Evolutionary conservation across 352 stramenopile genomes (phyloP).

Genomic region (Globisporangium irregulare): DNA sequence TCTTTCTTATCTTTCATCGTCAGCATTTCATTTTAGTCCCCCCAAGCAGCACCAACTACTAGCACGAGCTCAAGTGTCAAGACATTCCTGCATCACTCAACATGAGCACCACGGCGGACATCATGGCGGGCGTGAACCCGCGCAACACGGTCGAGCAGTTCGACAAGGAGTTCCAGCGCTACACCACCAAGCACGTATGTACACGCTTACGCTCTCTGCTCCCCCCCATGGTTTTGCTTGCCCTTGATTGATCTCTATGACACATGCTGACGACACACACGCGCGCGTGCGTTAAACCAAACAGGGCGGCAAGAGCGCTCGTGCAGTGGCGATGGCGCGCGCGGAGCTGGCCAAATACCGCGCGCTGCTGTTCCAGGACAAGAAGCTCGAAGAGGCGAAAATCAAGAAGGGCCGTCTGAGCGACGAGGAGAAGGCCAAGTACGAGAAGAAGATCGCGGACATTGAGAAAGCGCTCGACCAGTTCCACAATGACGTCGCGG

Average conservation of each 20-base stretch:
- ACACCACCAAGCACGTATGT: slow-evolving; percentile 78
- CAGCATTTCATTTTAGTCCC: not conserved
- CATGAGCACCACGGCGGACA: slow-evolving; percentile 12
- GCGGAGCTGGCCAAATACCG: slow-evolving; percentile 80
- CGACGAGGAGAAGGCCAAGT: slow-evolving; percentile 42
- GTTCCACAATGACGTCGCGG: slow-evolving; percentile 74
- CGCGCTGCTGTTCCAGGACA: slow-evolving; percentile 77
- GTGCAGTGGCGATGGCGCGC: slow-evolving; percentile 72
- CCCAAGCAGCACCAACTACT: not conserved
- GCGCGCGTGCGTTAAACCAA: not conserved
- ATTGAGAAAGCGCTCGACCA: slow-evolving; percentile 71
- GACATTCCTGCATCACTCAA: not conserved
- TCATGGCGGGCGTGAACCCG: slow-evolving; percentile 21
- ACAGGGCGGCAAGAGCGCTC: slow-evolving; percentile 61
- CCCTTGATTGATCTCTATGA: too few relatives aligned
- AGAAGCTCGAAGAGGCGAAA: slow-evolving; percentile 76
- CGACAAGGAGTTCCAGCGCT: slow-evolving; percentile 84
- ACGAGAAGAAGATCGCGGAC: slow-evolving; percentile 74
- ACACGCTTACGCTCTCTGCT: not conserved
- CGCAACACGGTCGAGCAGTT: slow-evolving; percentile 61
- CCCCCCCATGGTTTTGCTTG: too few relatives aligned
- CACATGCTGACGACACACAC: not conserved
- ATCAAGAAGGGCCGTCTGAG: slow-evolving; percentile 64
- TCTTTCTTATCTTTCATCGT: not conserved
- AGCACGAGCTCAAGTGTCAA: not conserved